A percentile compares a stretch with the other conserved stretches of the same genome.
These are phyloP conservation scores for Phtheirospermum japonicum DNA, from an alignment of 257 asterid species.

Conservation along the genomic window DNA sequence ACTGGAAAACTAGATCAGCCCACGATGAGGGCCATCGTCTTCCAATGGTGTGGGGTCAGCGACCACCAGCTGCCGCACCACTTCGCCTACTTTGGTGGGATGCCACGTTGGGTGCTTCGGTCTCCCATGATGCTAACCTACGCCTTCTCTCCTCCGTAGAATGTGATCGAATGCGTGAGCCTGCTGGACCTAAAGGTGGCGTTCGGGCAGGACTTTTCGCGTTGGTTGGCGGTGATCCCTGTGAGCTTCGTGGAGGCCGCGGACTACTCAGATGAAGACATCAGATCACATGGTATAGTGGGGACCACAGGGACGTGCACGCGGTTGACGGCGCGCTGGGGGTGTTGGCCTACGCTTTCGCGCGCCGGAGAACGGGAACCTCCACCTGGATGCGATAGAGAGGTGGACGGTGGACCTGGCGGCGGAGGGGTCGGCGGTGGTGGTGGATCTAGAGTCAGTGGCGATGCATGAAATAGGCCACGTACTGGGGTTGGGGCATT, in stretches of 20 bases:
- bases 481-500: slow-evolving; percentile 78
- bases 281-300: slow-evolving; percentile 66
- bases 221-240: slow-evolving; percentile 93
- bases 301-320: slow-evolving; percentile 89
- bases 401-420: slow-evolving; percentile 77
- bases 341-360: slow-evolving; percentile 82
- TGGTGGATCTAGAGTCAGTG: slow-evolving; percentile 47
- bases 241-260: slow-evolving; percentile 65
- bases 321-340: slow-evolving; percentile 84
- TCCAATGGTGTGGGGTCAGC: slow-evolving; percentile 73
- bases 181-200: slow-evolving; percentile 37
- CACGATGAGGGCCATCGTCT: slow-evolving; percentile 47
- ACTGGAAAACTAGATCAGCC: slow-evolving; percentile 60
- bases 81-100: slow-evolving; percentile 52
- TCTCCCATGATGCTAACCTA: slow-evolving; percentile 50
- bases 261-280: slow-evolving; percentile 47
- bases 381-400: slow-evolving; percentile 79
- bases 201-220: slow-evolving; percentile 48
- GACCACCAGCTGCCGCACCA: slow-evolving; percentile 29
- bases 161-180: slow-evolving; percentile 45
- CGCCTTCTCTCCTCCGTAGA: slow-evolving; percentile 54
- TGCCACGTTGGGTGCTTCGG: slow-evolving; percentile 59
- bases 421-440: slow-evolving; percentile 50
- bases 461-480: slow-evolving; percentile 94
- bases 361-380: slow-evolving; percentile 86